Base-by-base conservation (phyloP, 495 filamentous ascomycete species). In the Ramalina intermedia region DNA sequence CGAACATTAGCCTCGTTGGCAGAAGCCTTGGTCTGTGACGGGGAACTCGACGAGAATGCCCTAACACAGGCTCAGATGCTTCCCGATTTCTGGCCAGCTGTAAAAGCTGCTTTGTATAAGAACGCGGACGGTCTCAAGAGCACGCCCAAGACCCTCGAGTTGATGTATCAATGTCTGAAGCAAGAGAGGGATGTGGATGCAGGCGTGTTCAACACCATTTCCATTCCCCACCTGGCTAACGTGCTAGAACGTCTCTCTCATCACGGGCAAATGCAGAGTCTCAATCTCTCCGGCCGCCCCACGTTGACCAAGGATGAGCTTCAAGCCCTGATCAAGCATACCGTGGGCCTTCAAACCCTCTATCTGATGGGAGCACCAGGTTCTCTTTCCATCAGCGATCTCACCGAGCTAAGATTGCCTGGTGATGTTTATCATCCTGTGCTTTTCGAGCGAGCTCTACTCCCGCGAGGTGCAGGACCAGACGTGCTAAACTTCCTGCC, bases 21-120 rank as follows among this genome's bases (percentile, higher is more conserved):
- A 20, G 36, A 36, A 14, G 13, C 1, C 6, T 3, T 50, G 0
- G 17, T 50, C 4, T 4, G n/a, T 0, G 23, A 20, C 11, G 9
- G 17, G 20, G 41, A 50, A n/a, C 18, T 40, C 12, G n/a, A 40
- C 6, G 18, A 18, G 1, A 7, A 23, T 24, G 38, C 33, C 9
- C 5, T 52, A 1, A 20, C 14, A 2, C 46, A 46, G 37, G 52
- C 26, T 12, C 40, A 50, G 38, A 4, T 20, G 23, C 41, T 54
- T 27, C n/a, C 27, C 16, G 52, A 50, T 37, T 54, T 54, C 21
- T 35, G 47, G 47, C 46, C 46, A 1, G 48, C 9, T 35, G 7
- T 49, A 12, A 43, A 16, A 18, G 23, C 24, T 4, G 29, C 37
- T 36, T 16, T 44, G 13, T 49, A 45, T n/a, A 41, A 45, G 13